Conservation (phyloP, 2,329 filamentous ascomycete genomes). For the Eutypa lata region DNA sequence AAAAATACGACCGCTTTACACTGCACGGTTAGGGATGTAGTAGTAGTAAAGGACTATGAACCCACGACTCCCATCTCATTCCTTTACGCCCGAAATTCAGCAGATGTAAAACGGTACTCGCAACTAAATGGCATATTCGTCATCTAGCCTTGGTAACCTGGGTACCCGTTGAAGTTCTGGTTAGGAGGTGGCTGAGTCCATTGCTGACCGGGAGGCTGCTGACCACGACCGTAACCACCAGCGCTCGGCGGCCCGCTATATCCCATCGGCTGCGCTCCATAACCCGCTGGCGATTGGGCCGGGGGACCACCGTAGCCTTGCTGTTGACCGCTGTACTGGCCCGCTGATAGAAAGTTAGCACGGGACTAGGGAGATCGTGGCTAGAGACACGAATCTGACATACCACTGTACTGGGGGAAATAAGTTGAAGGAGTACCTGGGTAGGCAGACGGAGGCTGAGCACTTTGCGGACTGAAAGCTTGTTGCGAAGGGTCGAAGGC, state of each 20-base stretch:
- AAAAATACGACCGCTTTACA: neutral
- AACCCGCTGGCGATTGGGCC: conserved; percentile 59
- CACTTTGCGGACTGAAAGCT: conserved; percentile 69
- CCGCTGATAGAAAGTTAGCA: conserved; percentile 37
- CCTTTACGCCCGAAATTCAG: conserved; percentile 1
- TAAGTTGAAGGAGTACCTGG: conserved; percentile 76
- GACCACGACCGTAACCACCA: conserved; percentile 80
- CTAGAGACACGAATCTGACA: conserved; percentile 38
- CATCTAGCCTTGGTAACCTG: conserved; percentile 58
- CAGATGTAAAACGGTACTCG: conserved; percentile 5
- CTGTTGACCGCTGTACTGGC: conserved; percentile 63
- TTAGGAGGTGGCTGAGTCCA: conserved; percentile 51
- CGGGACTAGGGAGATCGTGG: conserved; percentile 57
- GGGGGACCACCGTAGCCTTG: conserved; percentile 63
- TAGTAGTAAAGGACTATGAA: neutral
- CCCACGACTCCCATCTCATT: conserved; percentile 4
- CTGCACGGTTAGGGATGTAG: neutral
- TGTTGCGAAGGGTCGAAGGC: conserved; percentile 79
- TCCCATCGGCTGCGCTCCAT: conserved; percentile 65
- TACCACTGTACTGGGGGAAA: conserved; percentile 92
- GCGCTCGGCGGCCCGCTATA: conserved; percentile 72
- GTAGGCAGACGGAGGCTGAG: conserved; percentile 65
- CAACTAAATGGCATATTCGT: conserved; percentile 4
- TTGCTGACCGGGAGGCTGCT: conserved; percentile 54
- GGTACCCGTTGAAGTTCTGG: conserved; percentile 61